A percentile compares a stretch with the other conserved stretches of the same genome.
These are phyloP conservation scores for Alternaria viburni DNA, from an alignment of 2,329 filamentous ascomycete species.

Conservation along the genomic window DNA sequence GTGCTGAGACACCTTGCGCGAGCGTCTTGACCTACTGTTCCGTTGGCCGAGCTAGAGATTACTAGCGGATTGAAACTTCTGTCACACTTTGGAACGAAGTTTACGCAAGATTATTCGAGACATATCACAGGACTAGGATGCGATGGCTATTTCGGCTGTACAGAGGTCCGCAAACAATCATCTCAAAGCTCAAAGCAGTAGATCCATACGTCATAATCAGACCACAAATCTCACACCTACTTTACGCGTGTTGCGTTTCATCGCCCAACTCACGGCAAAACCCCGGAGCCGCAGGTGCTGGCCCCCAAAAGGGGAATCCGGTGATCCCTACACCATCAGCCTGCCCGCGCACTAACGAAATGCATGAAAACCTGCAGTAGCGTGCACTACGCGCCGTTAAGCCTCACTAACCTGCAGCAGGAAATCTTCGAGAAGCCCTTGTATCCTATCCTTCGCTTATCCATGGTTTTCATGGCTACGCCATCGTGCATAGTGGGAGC, in stretches of 20 bases:
- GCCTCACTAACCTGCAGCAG: conserved; percentile 9
- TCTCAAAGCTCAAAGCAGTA: neutral
- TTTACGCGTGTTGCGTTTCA: neutral
- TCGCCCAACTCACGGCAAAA: conserved; percentile 7
- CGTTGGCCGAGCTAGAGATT: neutral
- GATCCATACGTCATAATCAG: conserved; percentile 2
- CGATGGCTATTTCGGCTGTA: neutral
- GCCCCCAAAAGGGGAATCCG: conserved; percentile 5
- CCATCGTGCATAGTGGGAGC: conserved; percentile 7
- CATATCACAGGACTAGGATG: neutral
- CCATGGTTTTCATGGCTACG: neutral
- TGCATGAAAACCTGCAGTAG: conserved; percentile 16
- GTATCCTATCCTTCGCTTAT: conserved; percentile 3
- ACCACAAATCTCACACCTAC: neutral
- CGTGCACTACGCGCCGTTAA: conserved; percentile 12
- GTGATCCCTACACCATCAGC: conserved; percentile 1
- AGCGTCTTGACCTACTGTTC: neutral
- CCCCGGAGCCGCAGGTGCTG: conserved; percentile 9
- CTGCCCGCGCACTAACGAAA: conserved; percentile 6
- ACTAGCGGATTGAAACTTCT: conserved; percentile 1
- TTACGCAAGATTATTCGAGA: conserved; percentile 1
- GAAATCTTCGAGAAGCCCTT: conserved; percentile 9
- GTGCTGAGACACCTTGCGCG: neutral
- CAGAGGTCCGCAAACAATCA: neutral
- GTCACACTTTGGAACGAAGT: neutral